Base-by-base conservation (phyloP, 176 grass and related monocot species). In the Alloteropsis semialata region DNA sequence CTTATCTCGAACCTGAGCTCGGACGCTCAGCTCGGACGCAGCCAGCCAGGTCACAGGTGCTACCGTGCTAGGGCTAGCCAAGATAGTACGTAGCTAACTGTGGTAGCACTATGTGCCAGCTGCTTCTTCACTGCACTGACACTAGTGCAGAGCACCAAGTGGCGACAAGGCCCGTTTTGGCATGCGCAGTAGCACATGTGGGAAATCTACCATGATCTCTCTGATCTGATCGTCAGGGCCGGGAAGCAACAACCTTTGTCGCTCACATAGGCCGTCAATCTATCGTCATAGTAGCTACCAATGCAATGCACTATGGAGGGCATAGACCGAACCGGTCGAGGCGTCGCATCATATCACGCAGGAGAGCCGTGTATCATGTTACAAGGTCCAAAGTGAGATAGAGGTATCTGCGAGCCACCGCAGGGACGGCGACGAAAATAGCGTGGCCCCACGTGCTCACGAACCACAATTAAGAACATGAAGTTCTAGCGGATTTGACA, bases 1-100 rank as follows among this genome's bases (percentile, higher is more conserved):
- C 83, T 89, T 85, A 85, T 89, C 88, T 72, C 17, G 16, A 85
- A 45, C 42, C 32, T 1, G 55, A 53, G 51, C 4, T 19, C 37
- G 38, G 37, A 25, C 10, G 38, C 38, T 5, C 4, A 21, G 6
- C 5, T 5, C 5, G 49, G n/a, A 12, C 21, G 53, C 5, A 44
- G 37, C 36, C 65, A 44, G 66, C 38, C 29, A 64, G 61, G 65
- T 10, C 38, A 71, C 42, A 7, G 1, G 24, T 48, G 39, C 39
- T 22, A 49, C n/a, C n/a, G n/a, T 13, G 46, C 54, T 57, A 69
- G n/a, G 24, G 55, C 49, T 36, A 36, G 17, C n/a, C n/a, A n/a
- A n/a, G n/a, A n/a, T n/a, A n/a, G n/a, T n/a, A n/a, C n/a, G n/a
- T n/a, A n/a, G n/a, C n/a, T n/a, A n/a, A n/a, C 70, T 33, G 67